Percentiles rank a stretch among this genome's conserved stretches.
phyloP scores from a whole-genome alignment of 2,329 filamentous ascomycete genomes.

The Fusarium sp. region DNA sequence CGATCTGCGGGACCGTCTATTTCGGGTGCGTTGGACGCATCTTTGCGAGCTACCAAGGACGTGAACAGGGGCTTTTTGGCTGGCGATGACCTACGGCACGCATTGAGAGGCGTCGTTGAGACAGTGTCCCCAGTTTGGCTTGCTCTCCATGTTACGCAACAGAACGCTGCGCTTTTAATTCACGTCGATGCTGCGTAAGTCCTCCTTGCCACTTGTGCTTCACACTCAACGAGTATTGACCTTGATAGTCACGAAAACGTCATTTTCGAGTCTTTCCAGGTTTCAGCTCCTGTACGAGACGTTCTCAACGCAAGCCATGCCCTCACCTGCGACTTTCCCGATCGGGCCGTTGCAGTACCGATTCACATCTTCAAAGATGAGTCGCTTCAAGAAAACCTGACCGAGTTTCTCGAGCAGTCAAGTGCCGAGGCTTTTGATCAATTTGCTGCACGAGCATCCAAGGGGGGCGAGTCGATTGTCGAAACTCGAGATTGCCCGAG shows the following conservation, averaged over 20 bases:
- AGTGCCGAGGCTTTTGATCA: constrained; percentile 63
- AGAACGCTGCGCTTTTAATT: constrained; percentile 50
- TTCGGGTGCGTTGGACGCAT: constrained; percentile 3
- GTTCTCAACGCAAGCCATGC: constrained; percentile 64
- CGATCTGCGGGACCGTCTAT: not conserved
- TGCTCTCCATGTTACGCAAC: constrained; percentile 34
- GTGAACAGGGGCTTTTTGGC: constrained; percentile 8
- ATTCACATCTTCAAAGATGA: constrained; percentile 36
- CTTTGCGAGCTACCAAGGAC: not conserved
- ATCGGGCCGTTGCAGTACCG: constrained; percentile 60
- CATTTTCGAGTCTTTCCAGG: constrained; percentile 70
- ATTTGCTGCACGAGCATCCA: constrained; percentile 64
- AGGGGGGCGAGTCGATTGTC: constrained; percentile 59
- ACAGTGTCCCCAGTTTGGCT: constrained; percentile 10
- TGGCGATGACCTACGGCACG: not conserved
- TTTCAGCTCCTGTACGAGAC: constrained; percentile 61
- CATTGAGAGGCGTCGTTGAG: not conserved
- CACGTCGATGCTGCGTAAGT: constrained; percentile 30
- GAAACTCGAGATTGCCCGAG: constrained; percentile 69
- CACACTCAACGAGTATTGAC: not conserved
- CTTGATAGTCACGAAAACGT: constrained; percentile 25
- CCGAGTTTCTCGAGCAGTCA: constrained; percentile 66
- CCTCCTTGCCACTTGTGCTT: too few species aligned
- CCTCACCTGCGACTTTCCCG: constrained; percentile 72
- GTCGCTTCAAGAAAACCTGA: constrained; percentile 60